These are phyloP conservation scores for Somion occarium DNA, from an alignment of 1,284 basidiomycete genomes.

Conservation along the genomic window DNA sequence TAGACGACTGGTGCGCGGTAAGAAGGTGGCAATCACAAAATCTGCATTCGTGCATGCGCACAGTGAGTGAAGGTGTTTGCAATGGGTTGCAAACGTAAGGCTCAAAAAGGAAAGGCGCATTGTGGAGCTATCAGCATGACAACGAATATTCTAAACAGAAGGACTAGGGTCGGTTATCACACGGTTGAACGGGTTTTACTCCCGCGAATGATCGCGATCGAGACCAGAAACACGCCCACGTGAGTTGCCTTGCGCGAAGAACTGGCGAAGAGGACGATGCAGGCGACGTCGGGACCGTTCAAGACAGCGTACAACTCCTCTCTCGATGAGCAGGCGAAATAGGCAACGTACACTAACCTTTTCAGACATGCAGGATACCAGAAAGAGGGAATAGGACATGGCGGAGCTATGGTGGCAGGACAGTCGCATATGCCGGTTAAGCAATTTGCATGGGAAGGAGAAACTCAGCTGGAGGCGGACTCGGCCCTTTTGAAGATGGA, in stretches of 20 bases:
- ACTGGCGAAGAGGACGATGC: neutral
- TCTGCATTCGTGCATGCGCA: neutral
- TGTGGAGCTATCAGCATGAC: neutral
- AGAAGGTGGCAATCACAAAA: too few relatives aligned
- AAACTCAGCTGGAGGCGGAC: too few relatives aligned
- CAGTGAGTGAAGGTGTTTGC: neutral
- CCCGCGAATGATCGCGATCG: neutral
- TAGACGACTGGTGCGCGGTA: too few relatives aligned
- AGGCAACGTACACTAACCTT: too few relatives aligned
- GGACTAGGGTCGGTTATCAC: neutral
- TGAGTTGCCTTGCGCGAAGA: neutral
- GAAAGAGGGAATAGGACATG: too few relatives aligned
- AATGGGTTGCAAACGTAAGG: neutral
- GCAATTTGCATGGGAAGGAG: neutral
- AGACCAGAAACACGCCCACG: neutral
- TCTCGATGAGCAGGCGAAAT: too few relatives aligned
- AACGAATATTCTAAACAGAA: neutral
- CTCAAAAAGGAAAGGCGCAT: neutral
- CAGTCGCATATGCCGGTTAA: neutral
- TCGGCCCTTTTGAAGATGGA: neutral
- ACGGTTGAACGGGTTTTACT: neutral
- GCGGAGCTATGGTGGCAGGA: neutral
- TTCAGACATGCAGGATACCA: too few relatives aligned
- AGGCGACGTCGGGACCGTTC: neutral
- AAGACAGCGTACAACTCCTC: too few relatives aligned